phyloP scores from a whole-genome alignment of 2,329 filamentous ascomycete species.

The Claviceps capensis region DNA sequence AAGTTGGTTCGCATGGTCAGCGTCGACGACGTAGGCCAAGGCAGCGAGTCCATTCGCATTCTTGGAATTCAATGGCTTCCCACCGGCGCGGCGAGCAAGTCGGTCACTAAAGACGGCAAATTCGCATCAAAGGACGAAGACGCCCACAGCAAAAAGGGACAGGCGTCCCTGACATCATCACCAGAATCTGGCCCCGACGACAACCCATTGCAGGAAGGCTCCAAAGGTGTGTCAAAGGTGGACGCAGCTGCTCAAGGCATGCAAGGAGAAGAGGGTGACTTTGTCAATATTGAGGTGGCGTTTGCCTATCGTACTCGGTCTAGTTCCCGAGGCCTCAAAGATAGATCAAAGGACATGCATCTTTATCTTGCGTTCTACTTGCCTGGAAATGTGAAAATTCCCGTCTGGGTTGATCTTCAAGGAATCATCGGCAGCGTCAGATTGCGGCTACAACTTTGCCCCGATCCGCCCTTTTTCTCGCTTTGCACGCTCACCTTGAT shows the following conservation, averaged over 20 bases:
- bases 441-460: conserved; percentile 56
- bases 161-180: not conserved
- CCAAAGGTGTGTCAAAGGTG: conserved; percentile 17
- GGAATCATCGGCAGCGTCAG: conserved; percentile 60
- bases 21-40: conserved; percentile 63
- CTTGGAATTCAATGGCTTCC: conserved; percentile 61
- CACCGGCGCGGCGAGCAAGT: conserved; percentile 51
- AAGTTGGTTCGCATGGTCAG: conserved; percentile 59
- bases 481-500: conserved; percentile 62
- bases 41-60: conserved; percentile 56
- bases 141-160: conserved; percentile 20
- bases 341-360: conserved; percentile 54
- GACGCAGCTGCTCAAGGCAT: conserved; percentile 39
- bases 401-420: conserved; percentile 63
- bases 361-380: conserved; percentile 60
- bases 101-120: conserved; percentile 45
- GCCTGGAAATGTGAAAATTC: conserved; percentile 35
- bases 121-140: conserved; percentile 22
- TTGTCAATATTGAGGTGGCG: conserved; percentile 62
- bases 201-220: conserved; percentile 5
- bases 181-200: not conserved
- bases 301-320: conserved; percentile 58
- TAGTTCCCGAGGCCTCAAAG: conserved; percentile 46
- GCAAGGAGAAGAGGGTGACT: conserved; percentile 66
- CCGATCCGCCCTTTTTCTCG: conserved; percentile 66